A percentile compares a stretch with the other conserved stretches of the same genome.
Conservation (phyloP, 345 rosid species). For the Pistacia atlantica region DNA sequence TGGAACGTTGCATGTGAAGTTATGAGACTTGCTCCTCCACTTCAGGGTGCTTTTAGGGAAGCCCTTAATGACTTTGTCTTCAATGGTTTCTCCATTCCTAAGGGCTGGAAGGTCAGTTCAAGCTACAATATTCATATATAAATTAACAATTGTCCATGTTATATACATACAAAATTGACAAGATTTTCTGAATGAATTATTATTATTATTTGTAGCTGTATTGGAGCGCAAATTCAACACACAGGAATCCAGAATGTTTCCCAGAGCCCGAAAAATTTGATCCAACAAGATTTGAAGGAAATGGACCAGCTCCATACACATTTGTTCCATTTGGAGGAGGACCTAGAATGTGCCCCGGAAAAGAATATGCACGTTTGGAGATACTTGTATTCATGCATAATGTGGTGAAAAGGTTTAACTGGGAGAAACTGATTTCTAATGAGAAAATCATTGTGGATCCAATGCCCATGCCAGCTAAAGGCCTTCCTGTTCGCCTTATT, state of each 20-base stretch:
- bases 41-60: conserved; percentile 30
- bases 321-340: conserved; percentile 33
- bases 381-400: conserved; percentile 31
- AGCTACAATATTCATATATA: too few species aligned
- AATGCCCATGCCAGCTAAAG: conserved; percentile 28
- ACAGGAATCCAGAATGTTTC: conserved; percentile 24
- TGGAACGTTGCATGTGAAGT: conserved; percentile 35
- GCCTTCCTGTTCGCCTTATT: conserved; percentile 26
- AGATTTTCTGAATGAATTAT: too few species aligned
- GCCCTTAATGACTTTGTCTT: conserved; percentile 22
- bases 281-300: conserved; percentile 26
- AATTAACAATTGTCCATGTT: too few species aligned
- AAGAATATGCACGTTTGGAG: conserved; percentile 31
- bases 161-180: too few species aligned
- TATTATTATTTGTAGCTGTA: background rate
- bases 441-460: conserved; percentile 33
- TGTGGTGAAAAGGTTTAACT: conserved; percentile 19
- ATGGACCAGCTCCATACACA: conserved; percentile 27
- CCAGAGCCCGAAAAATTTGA: conserved; percentile 28
- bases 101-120: conserved; percentile 23
- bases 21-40: conserved; percentile 28
- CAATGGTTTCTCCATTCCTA: conserved; percentile 25
- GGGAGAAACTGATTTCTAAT: conserved; percentile 20
- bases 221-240: conserved; percentile 29
- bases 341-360: conserved; percentile 31